phyloP scores from a whole-genome alignment of 495 filamentous ascomycete species.

The Durotheca rogersii region DNA sequence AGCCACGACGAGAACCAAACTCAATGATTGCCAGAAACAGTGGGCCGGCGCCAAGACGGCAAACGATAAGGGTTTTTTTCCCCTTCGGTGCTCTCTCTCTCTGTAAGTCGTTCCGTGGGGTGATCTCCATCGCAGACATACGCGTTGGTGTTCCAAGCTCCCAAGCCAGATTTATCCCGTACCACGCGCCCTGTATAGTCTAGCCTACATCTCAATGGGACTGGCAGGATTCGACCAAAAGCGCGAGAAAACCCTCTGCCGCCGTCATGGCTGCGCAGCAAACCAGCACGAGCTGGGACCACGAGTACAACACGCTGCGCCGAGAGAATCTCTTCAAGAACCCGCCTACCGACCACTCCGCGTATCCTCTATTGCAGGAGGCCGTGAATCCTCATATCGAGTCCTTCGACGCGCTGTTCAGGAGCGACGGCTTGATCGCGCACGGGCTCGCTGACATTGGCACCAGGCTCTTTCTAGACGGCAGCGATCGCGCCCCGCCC shows the following conservation, averaged over 20 bases:
- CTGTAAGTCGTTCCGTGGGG: conserved; percentile 1
- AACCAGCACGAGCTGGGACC: conserved; percentile 70
- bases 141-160: too few relatives aligned
- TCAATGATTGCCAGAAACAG: too few relatives aligned
- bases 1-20: too few relatives aligned
- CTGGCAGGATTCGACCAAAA: conserved; percentile 3
- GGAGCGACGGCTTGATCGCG: conserved; percentile 64
- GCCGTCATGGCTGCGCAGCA: conserved; percentile 56
- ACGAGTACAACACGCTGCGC: conserved; percentile 75
- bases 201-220: too few relatives aligned
- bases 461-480: conserved; percentile 82
- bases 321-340: conserved; percentile 85
- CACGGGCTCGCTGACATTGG: conserved; percentile 84
- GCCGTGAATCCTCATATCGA: conserved; percentile 88
- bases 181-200: too few relatives aligned
- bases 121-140: too few relatives aligned
- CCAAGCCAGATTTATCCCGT: too few relatives aligned
- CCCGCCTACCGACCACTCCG: conserved; percentile 81
- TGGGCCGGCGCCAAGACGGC: too few relatives aligned
- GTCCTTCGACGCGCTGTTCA: conserved; percentile 93
- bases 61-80: conserved; percentile 28
- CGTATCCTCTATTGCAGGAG: conserved; percentile 80
- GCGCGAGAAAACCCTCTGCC: conserved; percentile 16
- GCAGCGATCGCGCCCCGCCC: conserved; percentile 56
- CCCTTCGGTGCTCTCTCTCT: not conserved